Percentiles rank a stretch among this genome's conserved stretches.
Conservation (phyloP, 2,329 filamentous ascomycete genomes). For the Xylariaceae sp. region DNA sequence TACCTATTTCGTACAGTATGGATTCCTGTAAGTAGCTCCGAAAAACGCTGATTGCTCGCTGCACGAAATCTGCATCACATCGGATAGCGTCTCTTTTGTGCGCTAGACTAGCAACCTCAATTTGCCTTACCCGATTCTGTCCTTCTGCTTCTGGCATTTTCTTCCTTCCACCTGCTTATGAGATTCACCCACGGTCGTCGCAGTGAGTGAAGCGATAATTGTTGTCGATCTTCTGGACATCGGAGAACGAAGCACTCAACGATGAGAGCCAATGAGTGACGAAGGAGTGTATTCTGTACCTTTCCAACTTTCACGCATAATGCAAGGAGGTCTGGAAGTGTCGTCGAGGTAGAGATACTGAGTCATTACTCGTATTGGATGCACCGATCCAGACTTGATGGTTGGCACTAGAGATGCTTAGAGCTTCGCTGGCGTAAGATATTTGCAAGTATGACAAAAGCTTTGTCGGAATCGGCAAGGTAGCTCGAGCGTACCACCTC, state of each 20-base stretch:
- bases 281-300: not conserved
- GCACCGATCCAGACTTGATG: slow-evolving; percentile 3
- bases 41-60: slow-evolving; percentile 12
- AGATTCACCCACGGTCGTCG: not conserved
- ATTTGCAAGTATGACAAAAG: slow-evolving; percentile 10
- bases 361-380: slow-evolving; percentile 17
- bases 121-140: not conserved
- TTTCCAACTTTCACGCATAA: not conserved
- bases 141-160: not conserved
- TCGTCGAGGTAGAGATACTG: not conserved
- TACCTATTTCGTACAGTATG: not conserved
- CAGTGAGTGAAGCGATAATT: not conserved
- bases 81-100: slow-evolving; percentile 12
- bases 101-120: not conserved
- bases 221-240: not conserved
- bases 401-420: slow-evolving; percentile 4
- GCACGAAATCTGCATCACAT: slow-evolving; percentile 17
- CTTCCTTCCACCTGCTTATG: not conserved
- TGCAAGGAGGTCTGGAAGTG: not conserved
- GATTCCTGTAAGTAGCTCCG: slow-evolving; percentile 5
- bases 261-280: not conserved
- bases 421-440: slow-evolving; percentile 2
- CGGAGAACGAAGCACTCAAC: not conserved
- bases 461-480: not conserved
- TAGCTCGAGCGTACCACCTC: not conserved